Evolutionary conservation across 371 early-diverging fungal species (phyloP).

Genomic region (Mortierella sp.): DNA sequence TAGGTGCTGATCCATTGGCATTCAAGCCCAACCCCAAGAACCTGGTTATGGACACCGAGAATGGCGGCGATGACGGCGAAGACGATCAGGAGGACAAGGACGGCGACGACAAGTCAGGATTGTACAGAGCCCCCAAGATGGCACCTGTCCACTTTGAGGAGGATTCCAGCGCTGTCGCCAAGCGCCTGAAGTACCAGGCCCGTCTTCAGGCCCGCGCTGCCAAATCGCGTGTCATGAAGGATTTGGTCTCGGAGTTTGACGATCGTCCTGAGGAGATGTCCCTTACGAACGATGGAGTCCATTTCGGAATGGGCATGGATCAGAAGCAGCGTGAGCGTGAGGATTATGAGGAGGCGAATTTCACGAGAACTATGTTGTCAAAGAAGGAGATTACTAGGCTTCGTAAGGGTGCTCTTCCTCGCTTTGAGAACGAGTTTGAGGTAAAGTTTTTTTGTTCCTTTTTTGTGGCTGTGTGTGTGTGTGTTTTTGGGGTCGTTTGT

Average conservation of each 20-base stretch:
- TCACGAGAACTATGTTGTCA: slow-evolving; percentile 82
- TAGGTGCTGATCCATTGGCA: slow-evolving; percentile 80
- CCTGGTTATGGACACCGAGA: slow-evolving; percentile 65
- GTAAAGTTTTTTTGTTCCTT: slow-evolving; percentile 54
- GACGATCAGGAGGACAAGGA: slow-evolving; percentile 36
- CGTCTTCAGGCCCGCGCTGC: slow-evolving; percentile 81
- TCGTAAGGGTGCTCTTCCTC: slow-evolving; percentile 68
- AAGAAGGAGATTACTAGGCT: slow-evolving; percentile 83
- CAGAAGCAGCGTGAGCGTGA: slow-evolving; percentile 76
- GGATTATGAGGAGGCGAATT: slow-evolving; percentile 93
- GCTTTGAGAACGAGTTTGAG: slow-evolving; percentile 90
- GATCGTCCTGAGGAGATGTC: slow-evolving; percentile 90
- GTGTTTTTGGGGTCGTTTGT: not conserved
- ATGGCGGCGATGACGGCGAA: slow-evolving; percentile 62
- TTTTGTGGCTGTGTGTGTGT: not conserved
- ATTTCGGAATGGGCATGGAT: slow-evolving; percentile 70
- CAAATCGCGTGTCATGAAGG: slow-evolving; percentile 89
- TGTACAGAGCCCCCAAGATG: slow-evolving; percentile 92
- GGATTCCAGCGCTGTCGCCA: slow-evolving; percentile 62
- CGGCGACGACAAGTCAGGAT: slow-evolving; percentile 29
- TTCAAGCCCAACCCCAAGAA: slow-evolving; percentile 91
- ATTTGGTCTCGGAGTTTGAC: slow-evolving; percentile 87
- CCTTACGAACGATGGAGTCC: slow-evolving; percentile 75
- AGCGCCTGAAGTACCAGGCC: slow-evolving; percentile 73
- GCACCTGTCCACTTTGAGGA: slow-evolving; percentile 93